phyloP scores from a whole-genome alignment of 345 rosid genomes.

The Crucihimalaya himalaica region DNA sequence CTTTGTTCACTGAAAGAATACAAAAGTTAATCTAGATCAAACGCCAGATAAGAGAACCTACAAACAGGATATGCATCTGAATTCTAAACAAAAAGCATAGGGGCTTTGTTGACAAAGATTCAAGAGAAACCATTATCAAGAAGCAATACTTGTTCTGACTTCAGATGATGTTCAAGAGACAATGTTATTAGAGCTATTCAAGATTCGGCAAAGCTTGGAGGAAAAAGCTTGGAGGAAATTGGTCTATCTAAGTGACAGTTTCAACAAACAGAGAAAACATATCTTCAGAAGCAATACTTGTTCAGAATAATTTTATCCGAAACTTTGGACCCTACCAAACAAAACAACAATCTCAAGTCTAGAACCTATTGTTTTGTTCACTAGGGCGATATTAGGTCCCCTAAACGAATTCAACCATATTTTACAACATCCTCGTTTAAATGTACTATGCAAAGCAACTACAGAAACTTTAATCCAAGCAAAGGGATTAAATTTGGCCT shows the following conservation, averaged over 20 bases:
- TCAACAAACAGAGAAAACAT: neutral
- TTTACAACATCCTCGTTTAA: neutral
- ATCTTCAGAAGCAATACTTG: neutral
- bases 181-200: slow-evolving; percentile 3
- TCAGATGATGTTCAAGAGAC: neutral
- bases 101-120: neutral
- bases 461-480: neutral
- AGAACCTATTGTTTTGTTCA: neutral
- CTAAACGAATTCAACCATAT: neutral
- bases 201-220: neutral
- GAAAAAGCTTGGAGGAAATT: neutral
- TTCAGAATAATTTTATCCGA: neutral
- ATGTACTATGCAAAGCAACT: neutral
- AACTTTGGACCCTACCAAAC: neutral
- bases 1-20: neutral
- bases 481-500: neutral
- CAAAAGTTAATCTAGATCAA: neutral
- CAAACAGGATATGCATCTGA: neutral
- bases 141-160: neutral
- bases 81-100: neutral
- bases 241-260: neutral
- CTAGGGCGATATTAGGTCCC: neutral
- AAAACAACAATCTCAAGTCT: slow-evolving; percentile 7
- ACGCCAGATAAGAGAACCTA: neutral
- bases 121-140: neutral